Evolutionary conservation across 768 basidiomycete genomes (phyloP), one percentile per base, ranked within the genome.

Genomic region (Dacryopinax spathularia): DNA sequence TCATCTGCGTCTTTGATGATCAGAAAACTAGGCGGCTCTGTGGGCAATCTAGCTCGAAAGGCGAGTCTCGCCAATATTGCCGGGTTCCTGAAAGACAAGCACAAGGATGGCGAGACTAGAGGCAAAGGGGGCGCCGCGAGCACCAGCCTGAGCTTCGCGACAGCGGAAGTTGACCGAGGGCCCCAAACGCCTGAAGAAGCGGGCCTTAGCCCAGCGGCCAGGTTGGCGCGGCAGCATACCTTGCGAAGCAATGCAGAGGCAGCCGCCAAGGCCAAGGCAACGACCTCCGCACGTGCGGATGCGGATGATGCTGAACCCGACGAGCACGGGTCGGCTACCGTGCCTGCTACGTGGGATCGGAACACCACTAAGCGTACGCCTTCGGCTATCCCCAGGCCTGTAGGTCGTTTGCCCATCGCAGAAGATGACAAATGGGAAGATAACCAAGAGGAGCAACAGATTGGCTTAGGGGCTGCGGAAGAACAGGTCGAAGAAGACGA

Each of bases 1-100:
- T 90, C 88, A 66, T 91, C 88, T 60, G 95, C 95, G 22, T 91
- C 89, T 43, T 88, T 97, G 73, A 95, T 98, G 83, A 94, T 96
- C 69, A 83, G 94, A 68, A 98, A 96, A 77, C 84, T 98, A 56
- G 89, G 48, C 25, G 77, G 94, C 2, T 85, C 85, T 36, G 86
- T 96, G 75, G 90, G 91, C 33, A 91, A 89, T 74, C 81, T 96
- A 16, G 90, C 91, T 9, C 77, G 92, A 60, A 80, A 92, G 43
- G 95, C 94, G 72, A 91, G 89, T 35, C 76, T 97, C 37, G 87
- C 89, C 62, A 88, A 91, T 31, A 93, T 97, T 72, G 91, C 92
- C 20, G 89, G 88, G 60, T 77, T 97, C 64, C 96, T 98, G 81
- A 95, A 94, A 75, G 91, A 92, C 72, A 90, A 86, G 73, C 70